Percentiles rank a stretch among this genome's conserved stretches.
These are phyloP conservation scores for Pichia gijzeniarum DNA, from an alignment of 805 yeast species.

Conservation along the genomic window DNA sequence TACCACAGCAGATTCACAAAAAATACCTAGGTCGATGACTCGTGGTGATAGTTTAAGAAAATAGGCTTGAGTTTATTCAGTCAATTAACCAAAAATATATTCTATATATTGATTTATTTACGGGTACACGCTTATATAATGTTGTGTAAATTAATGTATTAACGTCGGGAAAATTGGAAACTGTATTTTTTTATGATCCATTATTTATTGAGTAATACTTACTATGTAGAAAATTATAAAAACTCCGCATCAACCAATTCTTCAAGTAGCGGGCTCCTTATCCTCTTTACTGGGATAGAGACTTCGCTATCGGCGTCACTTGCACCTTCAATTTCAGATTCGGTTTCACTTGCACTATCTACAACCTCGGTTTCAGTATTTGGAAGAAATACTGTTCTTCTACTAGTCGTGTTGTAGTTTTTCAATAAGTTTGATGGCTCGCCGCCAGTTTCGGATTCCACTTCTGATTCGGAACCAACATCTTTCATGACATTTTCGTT, in stretches of 20 bases:
- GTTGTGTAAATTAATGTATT: no score
- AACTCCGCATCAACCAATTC: conserved; percentile 21
- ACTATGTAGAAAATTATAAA: conserved; percentile 5
- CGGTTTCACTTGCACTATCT: conserved; percentile 3
- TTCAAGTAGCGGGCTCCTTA: conserved; percentile 17
- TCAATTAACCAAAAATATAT: no score
- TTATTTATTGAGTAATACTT: background rate
- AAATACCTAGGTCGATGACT: background rate
- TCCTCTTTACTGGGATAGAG: conserved; percentile 5
- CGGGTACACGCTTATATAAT: background rate
- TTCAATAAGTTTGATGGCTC: conserved; percentile 12
- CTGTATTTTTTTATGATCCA: no score
- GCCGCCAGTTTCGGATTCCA: no score
- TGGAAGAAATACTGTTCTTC: conserved; percentile 24
- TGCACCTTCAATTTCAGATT: conserved; percentile 1
- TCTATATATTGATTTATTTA: no score
- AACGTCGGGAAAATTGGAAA: no score
- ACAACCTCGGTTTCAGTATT: background rate
- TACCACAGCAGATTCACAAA: background rate
- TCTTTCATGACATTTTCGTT: conserved; percentile 1
- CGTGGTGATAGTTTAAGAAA: no score
- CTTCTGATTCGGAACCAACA: background rate
- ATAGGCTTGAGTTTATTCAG: no score
- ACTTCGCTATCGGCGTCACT: conserved; percentile 1
- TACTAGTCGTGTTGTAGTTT: conserved; percentile 23